These are phyloP conservation scores for Solanum pimpinellifolium DNA, from an alignment of 257 asterid species.

Conservation along the genomic window DNA sequence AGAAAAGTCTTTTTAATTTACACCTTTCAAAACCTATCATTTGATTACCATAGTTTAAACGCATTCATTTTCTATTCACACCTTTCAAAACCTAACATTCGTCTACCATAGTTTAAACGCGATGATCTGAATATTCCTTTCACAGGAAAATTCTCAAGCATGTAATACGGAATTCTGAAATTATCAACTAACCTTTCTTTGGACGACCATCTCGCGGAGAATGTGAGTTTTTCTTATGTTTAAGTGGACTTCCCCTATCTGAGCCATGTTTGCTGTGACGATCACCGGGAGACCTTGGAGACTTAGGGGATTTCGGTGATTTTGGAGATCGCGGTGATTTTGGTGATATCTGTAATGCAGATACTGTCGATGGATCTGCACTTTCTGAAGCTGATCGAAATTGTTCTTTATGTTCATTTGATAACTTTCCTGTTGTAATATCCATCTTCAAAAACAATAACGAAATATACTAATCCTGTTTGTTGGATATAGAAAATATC, in stretches of 20 bases:
- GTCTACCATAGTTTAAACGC: not conserved
- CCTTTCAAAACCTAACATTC: not conserved
- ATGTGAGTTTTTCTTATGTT: constrained; percentile 35
- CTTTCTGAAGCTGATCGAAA: constrained; percentile 35
- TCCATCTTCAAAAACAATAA: constrained; percentile 23
- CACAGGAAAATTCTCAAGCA: not conserved
- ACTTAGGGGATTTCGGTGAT: constrained; percentile 4
- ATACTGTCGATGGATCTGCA: constrained; percentile 40
- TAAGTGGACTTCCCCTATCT: constrained; percentile 41
- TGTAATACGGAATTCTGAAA: not conserved
- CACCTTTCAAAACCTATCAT: not conserved
- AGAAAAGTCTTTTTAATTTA: no score
- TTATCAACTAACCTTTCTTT: constrained; percentile 49
- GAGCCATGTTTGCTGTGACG: constrained; percentile 15
- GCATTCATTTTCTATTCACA: not conserved
- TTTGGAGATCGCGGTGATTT: constrained; percentile 25
- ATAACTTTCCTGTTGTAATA: constrained; percentile 30
- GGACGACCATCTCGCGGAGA: constrained; percentile 53
- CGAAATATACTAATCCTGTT: not conserved
- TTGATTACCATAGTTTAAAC: not conserved
- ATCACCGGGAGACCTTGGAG: constrained; percentile 29
- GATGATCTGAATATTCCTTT: not conserved
- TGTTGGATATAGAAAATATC: not conserved
- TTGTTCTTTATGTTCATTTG: constrained; percentile 57
- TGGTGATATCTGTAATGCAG: constrained; percentile 23